Conservation (phyloP, 1,284 basidiomycete species). For the Ustilago hordei region DNA sequence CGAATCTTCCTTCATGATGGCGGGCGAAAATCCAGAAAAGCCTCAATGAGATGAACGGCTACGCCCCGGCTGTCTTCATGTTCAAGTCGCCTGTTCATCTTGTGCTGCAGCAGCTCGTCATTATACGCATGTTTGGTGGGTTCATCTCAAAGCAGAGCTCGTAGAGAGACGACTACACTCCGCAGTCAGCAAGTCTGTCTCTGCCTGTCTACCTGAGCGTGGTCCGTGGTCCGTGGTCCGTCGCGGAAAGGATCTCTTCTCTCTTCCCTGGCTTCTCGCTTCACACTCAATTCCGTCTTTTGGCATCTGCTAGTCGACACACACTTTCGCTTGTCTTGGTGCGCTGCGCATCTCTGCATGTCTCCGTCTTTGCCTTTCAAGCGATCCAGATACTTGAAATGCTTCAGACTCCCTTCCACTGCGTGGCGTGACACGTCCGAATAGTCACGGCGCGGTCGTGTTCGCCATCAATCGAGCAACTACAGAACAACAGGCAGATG, state of each 20-base stretch:
- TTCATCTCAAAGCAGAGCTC: neutral
- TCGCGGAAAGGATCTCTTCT: neutral
- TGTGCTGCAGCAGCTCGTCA: neutral
- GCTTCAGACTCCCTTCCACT: no score
- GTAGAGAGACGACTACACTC: neutral
- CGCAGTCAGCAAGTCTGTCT: neutral
- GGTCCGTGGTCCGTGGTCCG: neutral
- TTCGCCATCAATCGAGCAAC: no score
- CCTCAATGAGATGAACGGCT: neutral
- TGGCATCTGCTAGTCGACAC: neutral
- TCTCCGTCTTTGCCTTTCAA: no score
- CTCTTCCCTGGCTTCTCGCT: neutral
- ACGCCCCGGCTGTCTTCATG: neutral
- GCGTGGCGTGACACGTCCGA: no score
- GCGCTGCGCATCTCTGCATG: no score
- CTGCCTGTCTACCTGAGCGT: no score
- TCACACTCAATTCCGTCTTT: neutral
- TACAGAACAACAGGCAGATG: neutral
- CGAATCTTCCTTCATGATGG: neutral
- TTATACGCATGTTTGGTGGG: neutral
- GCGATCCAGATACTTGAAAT: no score
- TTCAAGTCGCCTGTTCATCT: neutral
- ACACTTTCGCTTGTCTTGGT: no score
- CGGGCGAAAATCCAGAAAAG: neutral
- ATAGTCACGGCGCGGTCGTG: no score